Conservation (phyloP, 2,329 filamentous ascomycete genomes). For the Paecilomyces formosus region DNA sequence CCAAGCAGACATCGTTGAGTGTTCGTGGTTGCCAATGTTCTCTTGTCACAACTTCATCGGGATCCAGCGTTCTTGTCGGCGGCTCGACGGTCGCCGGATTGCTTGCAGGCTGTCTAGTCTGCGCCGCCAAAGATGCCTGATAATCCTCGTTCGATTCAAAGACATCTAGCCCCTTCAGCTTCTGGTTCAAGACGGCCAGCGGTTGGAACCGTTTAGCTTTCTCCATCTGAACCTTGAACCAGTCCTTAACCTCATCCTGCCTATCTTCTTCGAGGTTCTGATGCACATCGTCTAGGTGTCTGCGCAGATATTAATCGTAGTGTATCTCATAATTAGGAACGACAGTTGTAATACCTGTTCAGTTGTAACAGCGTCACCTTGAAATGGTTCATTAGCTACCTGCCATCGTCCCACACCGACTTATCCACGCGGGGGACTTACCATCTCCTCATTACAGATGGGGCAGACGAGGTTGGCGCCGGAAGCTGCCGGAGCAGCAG, state of each 20-base stretch:
- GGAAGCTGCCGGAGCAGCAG: slow-evolving; percentile 45
- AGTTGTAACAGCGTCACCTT: slow-evolving; percentile 87
- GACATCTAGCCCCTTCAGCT: slow-evolving; percentile 82
- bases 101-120: slow-evolving; percentile 23
- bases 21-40: slow-evolving; percentile 80
- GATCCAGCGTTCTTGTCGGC: slow-evolving; percentile 50
- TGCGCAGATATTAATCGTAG: slow-evolving; percentile 25
- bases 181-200: slow-evolving; percentile 84
- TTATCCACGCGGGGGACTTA: slow-evolving; percentile 32
- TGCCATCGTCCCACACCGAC: background rate
- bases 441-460: slow-evolving; percentile 99
- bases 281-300: slow-evolving; percentile 80
- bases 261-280: slow-evolving; percentile 81
- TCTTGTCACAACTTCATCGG: slow-evolving; percentile 82
- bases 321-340: background rate
- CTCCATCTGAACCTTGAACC: slow-evolving; percentile 90
- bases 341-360: slow-evolving; percentile 53
- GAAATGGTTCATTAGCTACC: slow-evolving; percentile 8
- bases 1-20: slow-evolving; percentile 71
- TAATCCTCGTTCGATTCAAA: slow-evolving; percentile 83
- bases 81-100: slow-evolving; percentile 23
- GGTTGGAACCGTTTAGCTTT: slow-evolving; percentile 93
- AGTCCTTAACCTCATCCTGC: slow-evolving; percentile 92
- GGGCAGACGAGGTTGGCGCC: slow-evolving; percentile 75
- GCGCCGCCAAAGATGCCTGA: slow-evolving; percentile 29